Percentiles rank a stretch among this genome's conserved stretches.
These are phyloP conservation scores for Gloeopeniophorella convolvens DNA, from an alignment of 768 basidiomycete species.

Conservation along the genomic window DNA sequence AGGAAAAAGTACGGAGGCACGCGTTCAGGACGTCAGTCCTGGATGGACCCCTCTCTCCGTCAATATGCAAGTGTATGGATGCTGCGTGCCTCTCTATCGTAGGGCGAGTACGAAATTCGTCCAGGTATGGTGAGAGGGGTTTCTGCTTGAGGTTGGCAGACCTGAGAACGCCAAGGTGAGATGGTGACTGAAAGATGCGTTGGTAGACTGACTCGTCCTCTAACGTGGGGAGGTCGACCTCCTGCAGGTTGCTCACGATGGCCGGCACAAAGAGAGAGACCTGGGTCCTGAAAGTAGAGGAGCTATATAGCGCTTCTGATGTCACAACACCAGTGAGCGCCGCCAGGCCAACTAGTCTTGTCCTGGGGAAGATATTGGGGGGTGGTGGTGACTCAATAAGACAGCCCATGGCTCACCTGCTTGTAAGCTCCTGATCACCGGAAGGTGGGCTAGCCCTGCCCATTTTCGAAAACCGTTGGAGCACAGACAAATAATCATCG, in stretches of 20 bases:
- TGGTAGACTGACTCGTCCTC: conserved; percentile 56
- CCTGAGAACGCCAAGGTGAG: conserved; percentile 32
- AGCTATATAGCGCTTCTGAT: conserved; percentile 78
- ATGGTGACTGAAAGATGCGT: background rate
- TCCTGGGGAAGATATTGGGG: conserved; percentile 37
- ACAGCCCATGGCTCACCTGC: conserved; percentile 47
- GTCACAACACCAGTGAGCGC: conserved; percentile 74
- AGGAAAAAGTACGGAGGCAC: conserved; percentile 62
- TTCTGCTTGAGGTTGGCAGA: conserved; percentile 58
- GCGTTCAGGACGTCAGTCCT: conserved; percentile 68
- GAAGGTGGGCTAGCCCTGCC: conserved; percentile 43
- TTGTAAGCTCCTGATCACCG: conserved; percentile 62
- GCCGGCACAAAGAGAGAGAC: conserved; percentile 64
- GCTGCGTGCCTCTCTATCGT: conserved; percentile 76
- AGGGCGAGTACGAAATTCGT: conserved; percentile 79
- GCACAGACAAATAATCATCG: conserved; percentile 58
- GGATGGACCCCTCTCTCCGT: conserved; percentile 82
- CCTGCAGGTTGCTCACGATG: conserved; percentile 59
- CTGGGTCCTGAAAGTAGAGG: conserved; percentile 66
- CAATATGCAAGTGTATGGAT: conserved; percentile 82
- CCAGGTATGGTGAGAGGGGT: conserved; percentile 70
- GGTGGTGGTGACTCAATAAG: background rate
- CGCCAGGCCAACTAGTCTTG: conserved; percentile 79
- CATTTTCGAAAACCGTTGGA: conserved; percentile 58
- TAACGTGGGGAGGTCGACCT: conserved; percentile 51